Percentiles rank a stretch among this genome's conserved stretches.
Evolutionary conservation across 1,284 basidiomycete genomes (phyloP).

Genomic region (Chalciporus piperatoides): DNA sequence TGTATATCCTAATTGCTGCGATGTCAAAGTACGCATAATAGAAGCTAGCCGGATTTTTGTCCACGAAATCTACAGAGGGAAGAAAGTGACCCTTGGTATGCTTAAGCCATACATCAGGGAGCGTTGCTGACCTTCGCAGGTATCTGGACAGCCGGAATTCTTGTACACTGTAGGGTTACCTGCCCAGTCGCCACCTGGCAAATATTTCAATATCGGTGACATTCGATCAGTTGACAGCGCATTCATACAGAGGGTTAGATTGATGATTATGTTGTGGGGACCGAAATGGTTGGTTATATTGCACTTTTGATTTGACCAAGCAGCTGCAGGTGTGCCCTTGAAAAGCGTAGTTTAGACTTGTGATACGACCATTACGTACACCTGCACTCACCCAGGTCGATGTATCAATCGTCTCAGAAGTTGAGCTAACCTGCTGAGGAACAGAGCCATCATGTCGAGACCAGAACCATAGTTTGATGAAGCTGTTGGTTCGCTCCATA

Average conservation of each 20-base stretch:
- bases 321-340: constrained; percentile 36
- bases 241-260: constrained; percentile 37
- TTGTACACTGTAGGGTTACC: constrained; percentile 29
- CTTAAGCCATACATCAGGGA: not conserved
- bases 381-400: constrained; percentile 19
- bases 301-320: constrained; percentile 34
- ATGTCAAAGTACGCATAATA: constrained; percentile 52
- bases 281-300: constrained; percentile 30
- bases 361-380: not conserved
- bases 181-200: constrained; percentile 41
- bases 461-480: constrained; percentile 28
- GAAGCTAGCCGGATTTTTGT: constrained; percentile 43
- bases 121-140: constrained; percentile 24
- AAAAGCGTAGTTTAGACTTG: not conserved
- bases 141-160: constrained; percentile 33
- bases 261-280: constrained; percentile 38
- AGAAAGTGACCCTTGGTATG: not conserved
- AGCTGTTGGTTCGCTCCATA: constrained; percentile 17
- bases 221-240: not conserved
- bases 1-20: constrained; percentile 46
- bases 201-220: not conserved
- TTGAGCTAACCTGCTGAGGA: constrained; percentile 15
- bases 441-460: constrained; percentile 12
- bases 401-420: constrained; percentile 14
- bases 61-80: constrained; percentile 24